These are phyloP conservation scores for Cryptomeria japonica DNA, from an alignment of 75 land plant species.

Conservation along the genomic window DNA sequence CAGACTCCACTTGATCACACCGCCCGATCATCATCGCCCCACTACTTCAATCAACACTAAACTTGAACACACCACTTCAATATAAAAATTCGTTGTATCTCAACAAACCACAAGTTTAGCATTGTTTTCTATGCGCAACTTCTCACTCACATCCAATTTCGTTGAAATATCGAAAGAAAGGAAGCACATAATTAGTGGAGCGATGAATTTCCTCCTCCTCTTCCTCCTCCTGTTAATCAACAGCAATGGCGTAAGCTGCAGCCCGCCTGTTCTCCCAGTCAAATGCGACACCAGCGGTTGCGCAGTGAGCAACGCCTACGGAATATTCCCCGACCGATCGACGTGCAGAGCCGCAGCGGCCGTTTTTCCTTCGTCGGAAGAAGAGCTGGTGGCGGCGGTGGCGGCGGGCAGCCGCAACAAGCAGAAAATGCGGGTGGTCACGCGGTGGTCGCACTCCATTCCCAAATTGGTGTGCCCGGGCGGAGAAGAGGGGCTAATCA, in stretches of 20 bases:
- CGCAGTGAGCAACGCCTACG: conserved; percentile 58
- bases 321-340: conserved; percentile 45
- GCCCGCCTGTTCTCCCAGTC: conserved; percentile 41
- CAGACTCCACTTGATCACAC: too few species aligned
- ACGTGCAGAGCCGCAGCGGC: conserved; percentile 36
- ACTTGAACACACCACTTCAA: too few species aligned
- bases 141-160: too few species aligned
- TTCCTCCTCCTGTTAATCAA: not conserved
- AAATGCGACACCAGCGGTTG: conserved; percentile 35
- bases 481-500: conserved; percentile 50
- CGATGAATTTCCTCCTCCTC: too few species aligned
- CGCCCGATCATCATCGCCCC: too few species aligned
- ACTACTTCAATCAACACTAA: too few species aligned
- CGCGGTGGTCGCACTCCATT: conserved; percentile 58
- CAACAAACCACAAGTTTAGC: too few species aligned
- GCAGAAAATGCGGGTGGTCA: conserved; percentile 57
- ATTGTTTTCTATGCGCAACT: too few species aligned
- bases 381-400: conserved; percentile 53
- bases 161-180: too few species aligned
- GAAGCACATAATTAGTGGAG: too few species aligned
- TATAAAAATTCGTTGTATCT: too few species aligned
- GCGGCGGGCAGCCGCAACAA: conserved; percentile 33
- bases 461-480: conserved; percentile 71
- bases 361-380: conserved; percentile 51
- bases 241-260: not conserved